A percentile compares a stretch with the other conserved stretches of the same genome.
Conservation (phyloP, 1,284 basidiomycete species). For the Coniferiporia sulphurascens region DNA sequence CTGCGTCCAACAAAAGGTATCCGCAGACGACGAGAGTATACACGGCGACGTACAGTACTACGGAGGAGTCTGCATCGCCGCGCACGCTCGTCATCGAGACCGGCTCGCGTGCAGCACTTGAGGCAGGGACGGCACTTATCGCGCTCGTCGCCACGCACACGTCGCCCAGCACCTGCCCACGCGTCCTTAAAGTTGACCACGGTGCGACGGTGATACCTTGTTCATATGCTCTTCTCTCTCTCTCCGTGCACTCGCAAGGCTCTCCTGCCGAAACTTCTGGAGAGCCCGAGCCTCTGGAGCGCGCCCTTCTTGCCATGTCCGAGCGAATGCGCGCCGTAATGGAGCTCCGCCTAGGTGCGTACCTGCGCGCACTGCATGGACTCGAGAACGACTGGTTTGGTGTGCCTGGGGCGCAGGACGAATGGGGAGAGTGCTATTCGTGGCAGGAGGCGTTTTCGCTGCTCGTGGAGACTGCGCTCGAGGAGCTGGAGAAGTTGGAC, state of each 20-base stretch:
- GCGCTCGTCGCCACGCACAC: slow-evolving; percentile 27
- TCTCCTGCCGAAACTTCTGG: slow-evolving; percentile 4
- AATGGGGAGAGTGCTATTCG: slow-evolving; percentile 42
- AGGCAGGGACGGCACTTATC: not conserved
- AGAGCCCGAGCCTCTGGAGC: slow-evolving; percentile 22
- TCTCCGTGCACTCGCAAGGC: slow-evolving; percentile 25
- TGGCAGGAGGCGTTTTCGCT: slow-evolving; percentile 70
- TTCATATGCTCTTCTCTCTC: slow-evolving; percentile 37
- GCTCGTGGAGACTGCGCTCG: slow-evolving; percentile 52
- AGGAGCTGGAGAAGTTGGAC: slow-evolving; percentile 25
- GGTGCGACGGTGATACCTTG: slow-evolving; percentile 34
- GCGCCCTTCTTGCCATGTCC: slow-evolving; percentile 30
- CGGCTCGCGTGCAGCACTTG: not conserved
- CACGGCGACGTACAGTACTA: not conserved
- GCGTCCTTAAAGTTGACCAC: slow-evolving; percentile 34
- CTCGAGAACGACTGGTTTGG: slow-evolving; percentile 71
- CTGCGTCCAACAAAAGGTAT: not conserved
- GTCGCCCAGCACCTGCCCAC: slow-evolving; percentile 34
- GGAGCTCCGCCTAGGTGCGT: slow-evolving; percentile 52
- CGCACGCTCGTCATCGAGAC: not conserved
- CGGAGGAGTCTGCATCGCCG: not conserved
- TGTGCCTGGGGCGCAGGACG: slow-evolving; percentile 33
- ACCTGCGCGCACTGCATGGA: slow-evolving; percentile 55
- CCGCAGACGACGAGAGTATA: not conserved
- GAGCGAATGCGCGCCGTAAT: not conserved